These are phyloP conservation scores for Leccinum olivaceopallidum DNA, from an alignment of 768 basidiomycete species.

Conservation along the genomic window DNA sequence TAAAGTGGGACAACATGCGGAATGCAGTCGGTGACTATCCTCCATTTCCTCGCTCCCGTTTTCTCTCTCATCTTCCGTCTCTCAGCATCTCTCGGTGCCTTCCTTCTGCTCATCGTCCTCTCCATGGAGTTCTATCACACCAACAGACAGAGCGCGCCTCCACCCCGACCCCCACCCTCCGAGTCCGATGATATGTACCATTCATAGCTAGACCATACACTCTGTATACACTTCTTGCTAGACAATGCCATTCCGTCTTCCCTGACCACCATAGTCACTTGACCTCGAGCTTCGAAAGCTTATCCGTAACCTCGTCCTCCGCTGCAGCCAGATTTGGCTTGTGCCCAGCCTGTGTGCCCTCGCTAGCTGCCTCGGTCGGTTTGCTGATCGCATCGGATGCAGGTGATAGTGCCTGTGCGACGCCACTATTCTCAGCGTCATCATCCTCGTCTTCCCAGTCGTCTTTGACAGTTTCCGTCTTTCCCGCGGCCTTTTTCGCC, in stretches of 20 bases:
- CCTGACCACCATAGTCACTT: slow-evolving; percentile 34
- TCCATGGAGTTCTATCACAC: slow-evolving; percentile 61
- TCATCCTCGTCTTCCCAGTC: slow-evolving; percentile 80
- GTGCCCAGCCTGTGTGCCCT: slow-evolving; percentile 27
- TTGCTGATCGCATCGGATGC: slow-evolving; percentile 10
- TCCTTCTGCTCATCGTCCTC: slow-evolving; percentile 68
- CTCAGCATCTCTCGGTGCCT: slow-evolving; percentile 61
- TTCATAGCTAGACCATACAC: slow-evolving; percentile 20
- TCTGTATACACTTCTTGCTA: slow-evolving; percentile 1
- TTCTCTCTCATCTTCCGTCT: slow-evolving; percentile 3
- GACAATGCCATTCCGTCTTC: not conserved
- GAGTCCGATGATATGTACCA: slow-evolving; percentile 11
- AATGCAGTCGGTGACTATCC: slow-evolving; percentile 67
- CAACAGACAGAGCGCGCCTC: slow-evolving; percentile 34
- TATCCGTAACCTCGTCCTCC: slow-evolving; percentile 41
- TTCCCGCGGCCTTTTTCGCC: slow-evolving; percentile 62
- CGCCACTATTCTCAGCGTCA: slow-evolving; percentile 28
- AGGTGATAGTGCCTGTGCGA: slow-evolving; percentile 4
- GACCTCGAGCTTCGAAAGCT: slow-evolving; percentile 60
- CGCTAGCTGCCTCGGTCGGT: not conserved
- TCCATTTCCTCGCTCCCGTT: not conserved
- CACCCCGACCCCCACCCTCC: not conserved
- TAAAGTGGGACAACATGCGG: slow-evolving; percentile 89
- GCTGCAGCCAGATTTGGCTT: slow-evolving; percentile 23
- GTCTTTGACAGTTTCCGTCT: slow-evolving; percentile 61